Base-by-base conservation (phyloP, 192 early-diverging fungal species). In the Podila epicladia region DNA sequence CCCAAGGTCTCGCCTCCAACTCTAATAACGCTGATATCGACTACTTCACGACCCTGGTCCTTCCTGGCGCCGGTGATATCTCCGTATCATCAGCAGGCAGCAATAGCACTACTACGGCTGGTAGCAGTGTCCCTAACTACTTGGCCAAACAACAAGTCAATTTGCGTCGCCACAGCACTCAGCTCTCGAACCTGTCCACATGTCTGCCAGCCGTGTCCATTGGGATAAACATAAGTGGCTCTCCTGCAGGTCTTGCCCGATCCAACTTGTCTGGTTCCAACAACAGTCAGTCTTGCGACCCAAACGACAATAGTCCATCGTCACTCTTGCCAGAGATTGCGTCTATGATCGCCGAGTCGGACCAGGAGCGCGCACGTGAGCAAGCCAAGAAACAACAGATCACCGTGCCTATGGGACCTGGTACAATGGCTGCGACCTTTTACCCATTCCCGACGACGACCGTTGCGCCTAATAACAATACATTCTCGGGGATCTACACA, bases 61-160 rank as follows among this genome's bases (percentile, higher is more conserved):
- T 65, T 20, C 62, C 62, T 9, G 62, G 31, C 8, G 62, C 33
- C 62, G 62, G 35, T 3, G 62, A 63, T 9, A 63, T 63, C 35
- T 63, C 62, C 0, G 62, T 63, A n/a, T 65, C 64, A 11, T 65
- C 64, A 1, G 48, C 20, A 0, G 45, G 45, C 19, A 37, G 19
- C 61, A 32, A 19, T 63, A 33, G 20, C 62, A 4, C 32, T 24
- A 35, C 33, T 4, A 9, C 62, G 5, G 17, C 62, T n/a, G 28
- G 35, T 9, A n/a, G 33, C 33, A 63, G 20, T 22, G 62, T 61
- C 15, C 59, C 59, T 5, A 67, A 77, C 26, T 77, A 77, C 31
- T 49, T 77, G 29, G 75, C 64, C 33, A 77, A 77, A 57, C 62
- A 77, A 2, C 55, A 41, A 12, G 48, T 33, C 12, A 51, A 37